Evolutionary conservation across 2,329 filamentous ascomycete genomes (phyloP).

Genomic region (Colletotrichum sp.): DNA sequence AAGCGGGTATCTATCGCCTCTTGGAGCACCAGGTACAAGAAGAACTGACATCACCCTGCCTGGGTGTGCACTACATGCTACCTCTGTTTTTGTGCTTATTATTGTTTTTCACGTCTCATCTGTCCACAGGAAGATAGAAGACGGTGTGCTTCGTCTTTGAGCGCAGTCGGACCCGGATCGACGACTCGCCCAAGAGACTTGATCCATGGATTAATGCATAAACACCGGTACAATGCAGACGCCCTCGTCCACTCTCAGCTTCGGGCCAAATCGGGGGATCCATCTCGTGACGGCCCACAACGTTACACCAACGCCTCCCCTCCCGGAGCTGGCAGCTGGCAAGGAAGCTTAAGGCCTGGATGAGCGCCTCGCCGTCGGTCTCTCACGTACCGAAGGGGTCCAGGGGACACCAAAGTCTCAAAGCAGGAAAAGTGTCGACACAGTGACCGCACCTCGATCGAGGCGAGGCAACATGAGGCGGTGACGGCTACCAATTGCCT

Average conservation of each 20-base stretch:
- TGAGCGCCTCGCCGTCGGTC: not conserved
- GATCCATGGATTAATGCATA: conserved; percentile 9
- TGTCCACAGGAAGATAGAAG: not conserved
- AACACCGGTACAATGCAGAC: not conserved
- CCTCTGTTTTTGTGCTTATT: not conserved
- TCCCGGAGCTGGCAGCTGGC: conserved; percentile 2
- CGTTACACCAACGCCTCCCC: conserved; percentile 13
- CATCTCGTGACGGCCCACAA: conserved; percentile 9
- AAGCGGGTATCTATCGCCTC: not conserved
- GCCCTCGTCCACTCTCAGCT: not conserved
- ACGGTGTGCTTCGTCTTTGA: not conserved
- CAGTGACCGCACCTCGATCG: not conserved
- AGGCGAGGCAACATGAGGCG: not conserved
- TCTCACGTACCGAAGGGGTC: not conserved
- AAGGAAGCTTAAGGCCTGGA: not conserved
- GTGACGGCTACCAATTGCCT: not conserved
- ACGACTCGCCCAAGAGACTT: not conserved
- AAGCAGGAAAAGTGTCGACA: not conserved
- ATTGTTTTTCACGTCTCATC: not conserved
- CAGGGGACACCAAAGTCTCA: not conserved
- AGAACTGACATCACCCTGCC: conserved; percentile 11
- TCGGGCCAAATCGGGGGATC: not conserved
- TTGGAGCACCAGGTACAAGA: not conserved
- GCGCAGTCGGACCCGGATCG: not conserved
- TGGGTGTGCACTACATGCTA: not conserved